A percentile compares a stretch with the other conserved stretches of the same genome.
Evolutionary conservation across 495 filamentous ascomycete genomes (phyloP).

Genomic region (Xylaria telfairii): DNA sequence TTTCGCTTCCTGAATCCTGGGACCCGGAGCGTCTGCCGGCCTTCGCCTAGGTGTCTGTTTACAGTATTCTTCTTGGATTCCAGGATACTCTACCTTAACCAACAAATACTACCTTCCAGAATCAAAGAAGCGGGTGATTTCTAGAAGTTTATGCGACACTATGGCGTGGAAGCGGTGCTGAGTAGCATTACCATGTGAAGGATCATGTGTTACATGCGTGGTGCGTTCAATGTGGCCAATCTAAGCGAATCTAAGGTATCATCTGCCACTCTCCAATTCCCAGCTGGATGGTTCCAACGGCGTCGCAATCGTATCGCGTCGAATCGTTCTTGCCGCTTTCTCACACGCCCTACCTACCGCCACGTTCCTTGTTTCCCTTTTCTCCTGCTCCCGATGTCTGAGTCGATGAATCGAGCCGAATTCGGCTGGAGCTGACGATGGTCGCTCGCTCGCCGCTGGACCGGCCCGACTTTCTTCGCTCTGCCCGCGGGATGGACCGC

Average conservation of each 20-base stretch:
- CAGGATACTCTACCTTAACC: neutral
- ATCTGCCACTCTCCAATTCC: neutral
- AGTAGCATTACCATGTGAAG: slow-evolving; percentile 4
- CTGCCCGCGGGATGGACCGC: neutral
- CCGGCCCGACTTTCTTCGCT: neutral
- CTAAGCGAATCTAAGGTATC: neutral
- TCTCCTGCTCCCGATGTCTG: neutral
- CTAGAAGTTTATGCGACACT: neutral
- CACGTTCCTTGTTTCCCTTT: neutral
- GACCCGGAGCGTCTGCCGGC: slow-evolving; percentile 11
- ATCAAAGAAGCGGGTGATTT: neutral
- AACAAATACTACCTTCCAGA: slow-evolving; percentile 20
- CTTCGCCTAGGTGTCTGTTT: neutral
- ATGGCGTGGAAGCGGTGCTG: neutral
- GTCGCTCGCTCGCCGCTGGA: neutral
- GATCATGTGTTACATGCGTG: neutral
- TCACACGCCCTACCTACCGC: neutral
- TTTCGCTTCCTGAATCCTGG: slow-evolving; percentile 20
- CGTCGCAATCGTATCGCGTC: neutral
- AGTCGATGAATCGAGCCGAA: neutral
- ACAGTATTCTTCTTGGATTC: neutral
- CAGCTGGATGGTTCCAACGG: slow-evolving; percentile 17
- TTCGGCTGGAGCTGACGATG: neutral
- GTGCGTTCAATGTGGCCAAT: neutral
- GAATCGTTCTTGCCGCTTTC: neutral